Evolutionary conservation across 2,329 filamentous ascomycete species (phyloP).

Genomic region (Exophiala spinifera): DNA sequence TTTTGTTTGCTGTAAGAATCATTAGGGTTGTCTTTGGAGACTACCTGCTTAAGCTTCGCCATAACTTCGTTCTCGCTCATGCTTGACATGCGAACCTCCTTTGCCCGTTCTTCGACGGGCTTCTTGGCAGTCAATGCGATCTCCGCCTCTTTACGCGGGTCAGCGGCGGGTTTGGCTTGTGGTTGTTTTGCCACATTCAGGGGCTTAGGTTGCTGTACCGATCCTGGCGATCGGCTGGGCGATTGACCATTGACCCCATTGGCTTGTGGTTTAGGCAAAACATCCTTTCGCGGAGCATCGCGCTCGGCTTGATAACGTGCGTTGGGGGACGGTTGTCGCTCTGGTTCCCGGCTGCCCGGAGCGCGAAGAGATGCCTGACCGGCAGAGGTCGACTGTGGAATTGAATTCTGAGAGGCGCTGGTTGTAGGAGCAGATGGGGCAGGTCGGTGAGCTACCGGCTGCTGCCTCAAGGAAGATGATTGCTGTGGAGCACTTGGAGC

Average conservation of each 20-base stretch:
- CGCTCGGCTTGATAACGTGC: slow-evolving; percentile 34
- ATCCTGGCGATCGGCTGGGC: slow-evolving; percentile 45
- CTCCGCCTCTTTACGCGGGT: slow-evolving; percentile 84
- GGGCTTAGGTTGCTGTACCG: slow-evolving; percentile 64
- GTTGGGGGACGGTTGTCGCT: slow-evolving; percentile 37
- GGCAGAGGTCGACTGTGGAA: slow-evolving; percentile 26
- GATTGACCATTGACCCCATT: slow-evolving; percentile 45
- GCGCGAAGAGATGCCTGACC: slow-evolving; percentile 37
- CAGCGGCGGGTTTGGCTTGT: slow-evolving; percentile 50
- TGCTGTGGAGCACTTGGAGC: slow-evolving; percentile 72
- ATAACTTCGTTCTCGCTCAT: slow-evolving; percentile 98
- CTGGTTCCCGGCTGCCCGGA: slow-evolving; percentile 35
- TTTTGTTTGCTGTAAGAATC: slow-evolving; percentile 98
- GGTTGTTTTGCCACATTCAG: slow-evolving; percentile 71
- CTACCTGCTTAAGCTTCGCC: slow-evolving; percentile 88
- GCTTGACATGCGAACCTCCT: slow-evolving; percentile 96
- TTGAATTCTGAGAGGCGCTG: slow-evolving; percentile 28
- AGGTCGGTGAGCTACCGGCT: slow-evolving; percentile 64
- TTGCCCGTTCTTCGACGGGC: slow-evolving; percentile 66
- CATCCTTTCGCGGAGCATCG: slow-evolving; percentile 38
- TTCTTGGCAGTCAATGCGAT: slow-evolving; percentile 83
- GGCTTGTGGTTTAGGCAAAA: slow-evolving; percentile 35
- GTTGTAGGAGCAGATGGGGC: slow-evolving; percentile 66
- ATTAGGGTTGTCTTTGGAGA: slow-evolving; percentile 92
- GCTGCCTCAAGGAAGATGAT: slow-evolving; percentile 35